Conservation (phyloP, 129 eudicot species). For the Helianthus tuberosus region DNA sequence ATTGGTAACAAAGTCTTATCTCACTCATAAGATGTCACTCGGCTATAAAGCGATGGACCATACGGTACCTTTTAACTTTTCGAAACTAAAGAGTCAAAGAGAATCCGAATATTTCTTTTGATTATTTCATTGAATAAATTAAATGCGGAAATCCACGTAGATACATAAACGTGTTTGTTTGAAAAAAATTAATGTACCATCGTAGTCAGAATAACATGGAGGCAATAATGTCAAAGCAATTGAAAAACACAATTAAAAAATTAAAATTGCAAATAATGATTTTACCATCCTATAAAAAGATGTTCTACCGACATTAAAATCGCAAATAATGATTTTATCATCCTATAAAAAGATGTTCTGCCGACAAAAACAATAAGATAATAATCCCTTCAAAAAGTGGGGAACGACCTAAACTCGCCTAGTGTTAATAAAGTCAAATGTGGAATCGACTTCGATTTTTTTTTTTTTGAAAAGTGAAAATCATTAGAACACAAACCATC, state of each 20-base stretch:
- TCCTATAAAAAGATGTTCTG: neutral
- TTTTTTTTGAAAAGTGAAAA: no score
- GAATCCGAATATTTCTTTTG: neutral
- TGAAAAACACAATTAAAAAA: neutral
- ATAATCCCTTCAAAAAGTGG: neutral
- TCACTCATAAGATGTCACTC: no score
- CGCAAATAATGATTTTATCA: neutral
- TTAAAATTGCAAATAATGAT: neutral
- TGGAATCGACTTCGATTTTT: no score
- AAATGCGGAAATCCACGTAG: neutral
- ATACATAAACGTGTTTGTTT: neutral
- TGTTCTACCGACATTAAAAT: neutral
- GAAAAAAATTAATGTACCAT: neutral
- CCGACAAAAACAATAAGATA: neutral
- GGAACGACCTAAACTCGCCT: neutral
- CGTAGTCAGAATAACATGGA: neutral
- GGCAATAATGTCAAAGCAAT: neutral
- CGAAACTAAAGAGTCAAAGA: neutral
- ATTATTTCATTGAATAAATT: neutral
- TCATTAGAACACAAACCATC: no score
- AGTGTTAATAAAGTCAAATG: no score
- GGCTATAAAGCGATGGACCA: no score
- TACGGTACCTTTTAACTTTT: no score
- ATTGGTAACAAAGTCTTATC: no score
- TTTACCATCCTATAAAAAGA: neutral